A percentile compares a stretch with the other conserved stretches of the same genome.
Evolutionary conservation across 2,329 filamentous ascomycete species (phyloP).

Genomic region (Pleoardoris graminearum): DNA sequence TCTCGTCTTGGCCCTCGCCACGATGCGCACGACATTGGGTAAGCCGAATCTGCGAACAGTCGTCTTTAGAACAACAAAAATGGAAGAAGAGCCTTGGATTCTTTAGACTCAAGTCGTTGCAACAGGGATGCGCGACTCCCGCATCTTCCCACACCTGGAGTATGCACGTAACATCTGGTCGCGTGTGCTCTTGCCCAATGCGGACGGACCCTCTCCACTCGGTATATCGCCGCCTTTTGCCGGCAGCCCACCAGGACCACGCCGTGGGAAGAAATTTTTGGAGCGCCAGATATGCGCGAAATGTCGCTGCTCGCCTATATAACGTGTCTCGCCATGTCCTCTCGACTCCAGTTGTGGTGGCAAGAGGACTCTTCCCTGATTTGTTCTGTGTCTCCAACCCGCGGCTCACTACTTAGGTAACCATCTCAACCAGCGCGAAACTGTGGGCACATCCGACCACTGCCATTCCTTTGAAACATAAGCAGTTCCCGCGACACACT

Average conservation of each 20-base stretch:
- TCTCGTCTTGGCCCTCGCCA: slow-evolving; percentile 20
- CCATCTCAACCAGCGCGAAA: not conserved
- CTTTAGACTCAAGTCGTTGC: not conserved
- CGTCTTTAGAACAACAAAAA: not conserved
- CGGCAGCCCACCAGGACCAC: slow-evolving; percentile 1
- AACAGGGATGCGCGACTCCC: slow-evolving; percentile 2
- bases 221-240: not conserved
- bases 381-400: slow-evolving; percentile 1
- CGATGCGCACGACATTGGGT: not conserved
- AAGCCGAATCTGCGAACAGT: not conserved
- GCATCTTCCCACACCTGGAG: slow-evolving; percentile 1
- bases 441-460: not conserved
- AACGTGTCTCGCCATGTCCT: not conserved
- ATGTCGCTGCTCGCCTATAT: not conserved
- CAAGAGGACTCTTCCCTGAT: too few species aligned
- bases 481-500: not conserved
- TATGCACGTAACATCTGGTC: slow-evolving; percentile 9
- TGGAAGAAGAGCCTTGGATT: not conserved
- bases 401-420: not conserved
- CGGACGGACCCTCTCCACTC: slow-evolving; percentile 4
- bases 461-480: not conserved
- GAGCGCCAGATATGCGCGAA: not conserved
- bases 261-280: not conserved
- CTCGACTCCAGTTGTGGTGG: not conserved
- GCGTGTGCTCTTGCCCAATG: slow-evolving; percentile 13